Conservation (phyloP, 75 land plant species). For the Pinus taeda region DNA sequence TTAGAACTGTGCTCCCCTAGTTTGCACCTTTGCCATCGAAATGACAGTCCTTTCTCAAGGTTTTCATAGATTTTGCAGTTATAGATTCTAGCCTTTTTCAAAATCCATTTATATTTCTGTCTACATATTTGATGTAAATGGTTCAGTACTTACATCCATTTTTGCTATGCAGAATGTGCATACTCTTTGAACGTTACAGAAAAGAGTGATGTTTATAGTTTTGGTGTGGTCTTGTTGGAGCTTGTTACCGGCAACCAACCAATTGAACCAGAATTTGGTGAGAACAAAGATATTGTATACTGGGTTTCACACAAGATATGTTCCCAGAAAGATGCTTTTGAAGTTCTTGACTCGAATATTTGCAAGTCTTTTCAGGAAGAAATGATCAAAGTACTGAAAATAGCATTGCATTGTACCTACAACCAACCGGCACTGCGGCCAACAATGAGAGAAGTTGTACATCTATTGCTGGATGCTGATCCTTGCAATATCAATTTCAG, state of each 20-base stretch:
- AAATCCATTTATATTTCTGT: neutral
- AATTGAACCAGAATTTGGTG: slow-evolving; percentile 70
- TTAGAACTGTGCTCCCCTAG: neutral
- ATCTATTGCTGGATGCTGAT: slow-evolving; percentile 61
- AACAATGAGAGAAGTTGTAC: slow-evolving; percentile 79
- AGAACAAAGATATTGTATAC: slow-evolving; percentile 64
- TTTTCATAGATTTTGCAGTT: neutral
- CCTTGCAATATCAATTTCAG: slow-evolving; percentile 16
- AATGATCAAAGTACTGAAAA: slow-evolving; percentile 53
- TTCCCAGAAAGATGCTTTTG: slow-evolving; percentile 35
- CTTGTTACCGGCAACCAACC: slow-evolving; percentile 82
- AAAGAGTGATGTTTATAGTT: slow-evolving; percentile 92
- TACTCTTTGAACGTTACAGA: slow-evolving; percentile 57
- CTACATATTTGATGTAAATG: neutral
- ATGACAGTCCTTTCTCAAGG: neutral
- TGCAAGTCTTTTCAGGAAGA: slow-evolving; percentile 37
- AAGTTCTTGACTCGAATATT: slow-evolving; percentile 44
- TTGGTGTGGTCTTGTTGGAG: slow-evolving; percentile 94
- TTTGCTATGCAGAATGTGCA: slow-evolving; percentile 48
- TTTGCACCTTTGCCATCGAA: neutral
- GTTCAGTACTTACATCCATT: neutral
- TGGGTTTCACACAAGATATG: slow-evolving; percentile 61
- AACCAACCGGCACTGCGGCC: slow-evolving; percentile 59
- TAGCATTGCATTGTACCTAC: slow-evolving; percentile 74
- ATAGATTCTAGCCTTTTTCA: neutral